Base-by-base conservation (phyloP, 1,284 basidiomycete genomes). In the Irpex rosettiformis region DNA sequence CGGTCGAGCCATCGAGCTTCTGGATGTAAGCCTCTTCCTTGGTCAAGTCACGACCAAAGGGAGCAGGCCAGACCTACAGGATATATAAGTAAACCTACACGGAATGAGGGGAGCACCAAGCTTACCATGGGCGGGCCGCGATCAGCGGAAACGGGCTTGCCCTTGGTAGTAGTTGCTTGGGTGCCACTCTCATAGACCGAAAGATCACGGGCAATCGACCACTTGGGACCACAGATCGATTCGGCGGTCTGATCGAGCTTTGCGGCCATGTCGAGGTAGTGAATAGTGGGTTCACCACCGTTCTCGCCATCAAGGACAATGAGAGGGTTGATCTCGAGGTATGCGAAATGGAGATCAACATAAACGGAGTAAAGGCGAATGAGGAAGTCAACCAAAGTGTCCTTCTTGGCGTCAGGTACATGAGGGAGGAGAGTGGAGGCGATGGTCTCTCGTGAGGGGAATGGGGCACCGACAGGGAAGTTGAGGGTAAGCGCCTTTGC, bases 1-100 rank as follows among this genome's bases (percentile, higher is more conserved):
- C 96, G 48, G 96, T 99, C 45, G 94, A 96, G 16, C 85, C 92
- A 67, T 99, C 96, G 64, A 99, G 87, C 76, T 97, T 98, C 80
- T 97, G 94, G 73, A 99, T 98, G 80, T 98, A 99, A 11, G 95
- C 96, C 77, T 99, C 96, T 75, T 98, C 97, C 80, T 95, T 96
- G 73, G 96, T 98, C 74, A 99, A 78, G 74, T 96, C 93, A 72
- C 96, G 94, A 75, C 96, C 97, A 76, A 99, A 99, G 45, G 96
- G 96, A 59, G 94, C 94, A 53, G 95, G 95, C 93, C 93, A 97
- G 67, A 91, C 83, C 82, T 84, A 64, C 30, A 21, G 11, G 64
- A 56, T 29, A 27, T 45, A 43, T 54, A 25, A 25, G 48, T 21
- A 63, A 58, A 56, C 64, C 62, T n/a, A 51, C 33, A 21, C 27